phyloP scores from a whole-genome alignment of 2,329 filamentous ascomycete species.

The Aspergillus caelatus region DNA sequence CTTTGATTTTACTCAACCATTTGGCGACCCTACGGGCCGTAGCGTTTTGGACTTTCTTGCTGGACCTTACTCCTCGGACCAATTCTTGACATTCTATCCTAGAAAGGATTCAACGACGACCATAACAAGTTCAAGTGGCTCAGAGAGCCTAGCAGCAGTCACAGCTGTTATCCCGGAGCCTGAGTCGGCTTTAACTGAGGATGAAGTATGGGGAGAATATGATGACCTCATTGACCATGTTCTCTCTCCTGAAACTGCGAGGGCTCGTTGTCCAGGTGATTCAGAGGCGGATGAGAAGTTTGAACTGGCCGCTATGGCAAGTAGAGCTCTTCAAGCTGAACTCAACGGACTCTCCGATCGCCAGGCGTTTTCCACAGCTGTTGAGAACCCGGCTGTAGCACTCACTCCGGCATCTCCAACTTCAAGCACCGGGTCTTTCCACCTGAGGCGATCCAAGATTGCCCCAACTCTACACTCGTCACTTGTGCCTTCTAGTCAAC shows the following conservation, averaged over 20 bases:
- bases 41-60: slow-evolving; percentile 37
- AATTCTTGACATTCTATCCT: slow-evolving; percentile 75
- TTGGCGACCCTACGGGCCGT: slow-evolving; percentile 35
- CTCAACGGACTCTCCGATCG: slow-evolving; percentile 26
- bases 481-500: slow-evolving; percentile 53
- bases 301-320: slow-evolving; percentile 42
- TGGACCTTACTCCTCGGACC: slow-evolving; percentile 47
- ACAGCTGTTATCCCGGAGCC: slow-evolving; percentile 68
- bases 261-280: slow-evolving; percentile 19
- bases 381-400: slow-evolving; percentile 27
- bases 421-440: slow-evolving; percentile 38
- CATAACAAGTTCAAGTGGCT: slow-evolving; percentile 66
- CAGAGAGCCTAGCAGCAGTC: slow-evolving; percentile 62
- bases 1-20: slow-evolving; percentile 35
- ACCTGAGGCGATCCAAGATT: slow-evolving; percentile 55
- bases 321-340: slow-evolving; percentile 41
- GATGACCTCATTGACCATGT: slow-evolving; percentile 81
- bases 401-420: slow-evolving; percentile 28
- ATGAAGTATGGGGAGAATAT: slow-evolving; percentile 94
- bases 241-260: slow-evolving; percentile 50
- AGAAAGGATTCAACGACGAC: slow-evolving; percentile 73
- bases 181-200: slow-evolving; percentile 68
- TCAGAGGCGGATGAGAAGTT: slow-evolving; percentile 32
- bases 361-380: slow-evolving; percentile 15
- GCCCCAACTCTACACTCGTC: slow-evolving; percentile 54